Conservation (phyloP, 2,329 filamentous ascomycete genomes). For the Colletotrichum sp. region DNA sequence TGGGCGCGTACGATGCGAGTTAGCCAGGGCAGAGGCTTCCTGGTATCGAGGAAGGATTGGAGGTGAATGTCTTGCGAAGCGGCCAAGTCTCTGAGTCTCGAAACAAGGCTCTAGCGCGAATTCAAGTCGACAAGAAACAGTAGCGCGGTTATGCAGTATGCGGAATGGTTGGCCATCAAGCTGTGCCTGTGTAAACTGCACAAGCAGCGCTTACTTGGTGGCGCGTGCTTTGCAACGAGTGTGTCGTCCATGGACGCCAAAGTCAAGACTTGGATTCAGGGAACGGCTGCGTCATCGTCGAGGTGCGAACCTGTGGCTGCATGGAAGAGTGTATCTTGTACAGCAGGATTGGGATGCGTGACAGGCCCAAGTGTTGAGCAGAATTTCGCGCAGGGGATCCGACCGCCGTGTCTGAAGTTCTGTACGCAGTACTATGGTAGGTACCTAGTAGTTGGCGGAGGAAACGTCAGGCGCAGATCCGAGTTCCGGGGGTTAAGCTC, state of each 20-base stretch:
- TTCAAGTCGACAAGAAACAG: conserved; percentile 7
- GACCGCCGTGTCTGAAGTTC: conserved; percentile 8
- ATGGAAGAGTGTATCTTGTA: neutral
- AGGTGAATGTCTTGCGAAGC: neutral
- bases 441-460: neutral
- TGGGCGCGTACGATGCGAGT: neutral
- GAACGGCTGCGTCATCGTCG: neutral
- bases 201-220: neutral
- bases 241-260: neutral
- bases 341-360: neutral
- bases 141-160: conserved; percentile 17
- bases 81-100: neutral
- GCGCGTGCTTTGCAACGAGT: neutral
- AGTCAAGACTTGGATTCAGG: neutral
- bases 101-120: conserved; percentile 19
- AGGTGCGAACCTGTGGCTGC: neutral
- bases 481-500: neutral
- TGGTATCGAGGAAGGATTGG: neutral
- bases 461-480: neutral
- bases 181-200: neutral
- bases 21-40: neutral
- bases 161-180: neutral
- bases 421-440: neutral
- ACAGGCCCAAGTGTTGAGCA: neutral
- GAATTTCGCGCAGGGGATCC: conserved; percentile 1